Evolutionary conservation across 2,329 filamentous ascomycete species (phyloP).

Genomic region (Penicillium olsonii): DNA sequence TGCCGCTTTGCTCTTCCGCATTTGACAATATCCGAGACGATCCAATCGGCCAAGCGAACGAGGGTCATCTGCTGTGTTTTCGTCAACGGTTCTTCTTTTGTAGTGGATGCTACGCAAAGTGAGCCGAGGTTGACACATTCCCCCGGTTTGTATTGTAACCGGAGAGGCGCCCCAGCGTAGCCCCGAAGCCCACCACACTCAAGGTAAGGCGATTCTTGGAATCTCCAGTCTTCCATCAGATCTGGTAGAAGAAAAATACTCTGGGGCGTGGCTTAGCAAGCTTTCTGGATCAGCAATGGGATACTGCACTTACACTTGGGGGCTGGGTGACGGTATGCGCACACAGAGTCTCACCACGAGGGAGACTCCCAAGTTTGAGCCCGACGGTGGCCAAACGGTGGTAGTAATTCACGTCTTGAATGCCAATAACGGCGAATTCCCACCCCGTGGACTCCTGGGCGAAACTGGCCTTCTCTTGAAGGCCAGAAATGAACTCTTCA

Average conservation of each 20-base stretch:
- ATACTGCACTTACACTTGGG: constrained; percentile 10
- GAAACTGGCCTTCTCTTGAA: constrained; percentile 17
- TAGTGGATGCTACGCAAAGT: constrained; percentile 14
- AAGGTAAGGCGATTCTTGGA: constrained; percentile 11
- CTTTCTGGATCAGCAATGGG: neutral
- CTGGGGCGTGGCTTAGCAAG: constrained; percentile 1
- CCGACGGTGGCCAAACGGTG: constrained; percentile 14
- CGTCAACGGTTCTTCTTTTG: constrained; percentile 9
- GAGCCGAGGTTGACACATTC: constrained; percentile 13
- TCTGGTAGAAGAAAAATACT: constrained; percentile 11
- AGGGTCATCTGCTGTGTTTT: constrained; percentile 13
- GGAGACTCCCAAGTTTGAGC: constrained; percentile 12
- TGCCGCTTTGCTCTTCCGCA: constrained; percentile 6
- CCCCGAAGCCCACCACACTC: constrained; percentile 10
- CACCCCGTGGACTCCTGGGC: constrained; percentile 16
- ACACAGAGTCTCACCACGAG: constrained; percentile 14
- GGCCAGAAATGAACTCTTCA: constrained; percentile 12
- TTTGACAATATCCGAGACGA: constrained; percentile 13
- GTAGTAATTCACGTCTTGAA: constrained; percentile 16
- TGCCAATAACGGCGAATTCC: constrained; percentile 17
- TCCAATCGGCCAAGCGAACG: constrained; percentile 14
- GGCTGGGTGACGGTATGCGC: constrained; percentile 17
- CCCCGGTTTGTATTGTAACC: constrained; percentile 13
- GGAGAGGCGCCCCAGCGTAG: constrained; percentile 19
- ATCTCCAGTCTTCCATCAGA: constrained; percentile 18